These are phyloP conservation scores for Symbiotaphrina buchneri DNA, from an alignment of 495 filamentous ascomycete species.

Conservation along the genomic window DNA sequence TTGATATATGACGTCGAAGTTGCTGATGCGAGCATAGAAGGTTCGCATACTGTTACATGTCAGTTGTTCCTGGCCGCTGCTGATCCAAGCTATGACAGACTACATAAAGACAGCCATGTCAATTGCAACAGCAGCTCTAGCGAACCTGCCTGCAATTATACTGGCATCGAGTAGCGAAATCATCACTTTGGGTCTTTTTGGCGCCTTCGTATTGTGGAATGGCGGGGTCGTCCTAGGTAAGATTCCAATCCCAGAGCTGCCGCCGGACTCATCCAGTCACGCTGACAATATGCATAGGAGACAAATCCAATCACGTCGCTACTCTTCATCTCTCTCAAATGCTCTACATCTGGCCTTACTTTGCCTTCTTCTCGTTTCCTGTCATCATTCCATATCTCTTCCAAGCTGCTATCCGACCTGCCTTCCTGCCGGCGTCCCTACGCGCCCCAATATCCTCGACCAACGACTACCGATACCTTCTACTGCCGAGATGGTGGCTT, in stretches of 20 bases:
- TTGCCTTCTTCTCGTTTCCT: slow-evolving; percentile 73
- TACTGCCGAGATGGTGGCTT: slow-evolving; percentile 16
- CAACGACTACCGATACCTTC: background rate
- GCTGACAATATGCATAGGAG: slow-evolving; percentile 25
- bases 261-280: background rate
- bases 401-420: slow-evolving; percentile 12
- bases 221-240: slow-evolving; percentile 74
- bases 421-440: background rate
- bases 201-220: slow-evolving; percentile 62
- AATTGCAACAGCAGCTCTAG: slow-evolving; percentile 28
- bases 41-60: slow-evolving; percentile 17
- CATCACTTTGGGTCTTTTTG: slow-evolving; percentile 42
- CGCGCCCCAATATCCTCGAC: background rate
- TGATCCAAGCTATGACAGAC: slow-evolving; percentile 23
- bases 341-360: slow-evolving; percentile 84
- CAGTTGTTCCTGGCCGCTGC: slow-evolving; percentile 1
- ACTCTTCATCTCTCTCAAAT: slow-evolving; percentile 79
- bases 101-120: slow-evolving; percentile 36
- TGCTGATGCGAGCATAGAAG: slow-evolving; percentile 27
- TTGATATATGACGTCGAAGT: slow-evolving; percentile 40
- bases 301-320: slow-evolving; percentile 83
- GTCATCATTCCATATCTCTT: slow-evolving; percentile 33
- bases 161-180: slow-evolving; percentile 40
- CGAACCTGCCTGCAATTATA: slow-evolving; percentile 23
- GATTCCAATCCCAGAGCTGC: slow-evolving; percentile 4